Evolutionary conservation across 2,329 filamentous ascomycete genomes (phyloP).

Genomic region (Ceratocystis diversiconidia): DNA sequence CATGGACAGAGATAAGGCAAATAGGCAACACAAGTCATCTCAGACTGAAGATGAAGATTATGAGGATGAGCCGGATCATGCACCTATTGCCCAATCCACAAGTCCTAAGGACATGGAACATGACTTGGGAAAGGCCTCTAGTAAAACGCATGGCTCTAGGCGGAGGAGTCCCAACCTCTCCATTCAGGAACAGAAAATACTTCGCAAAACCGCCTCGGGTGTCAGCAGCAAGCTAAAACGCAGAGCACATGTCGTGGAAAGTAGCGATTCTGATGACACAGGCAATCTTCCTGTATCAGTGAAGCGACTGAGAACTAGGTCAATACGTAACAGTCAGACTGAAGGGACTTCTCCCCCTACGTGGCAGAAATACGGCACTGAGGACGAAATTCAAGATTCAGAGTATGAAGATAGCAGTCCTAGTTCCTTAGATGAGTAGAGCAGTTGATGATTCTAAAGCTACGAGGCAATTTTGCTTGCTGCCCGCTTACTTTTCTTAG

Average conservation of each 20-base stretch:
- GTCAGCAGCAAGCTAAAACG: not conserved
- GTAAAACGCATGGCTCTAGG: not conserved
- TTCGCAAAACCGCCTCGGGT: not conserved
- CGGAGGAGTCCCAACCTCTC: not conserved
- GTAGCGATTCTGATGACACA: not conserved
- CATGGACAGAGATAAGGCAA: conserved; percentile 13
- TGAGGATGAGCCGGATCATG: not conserved
- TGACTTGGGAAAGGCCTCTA: not conserved
- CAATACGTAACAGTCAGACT: too few relatives aligned
- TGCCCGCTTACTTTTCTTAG: not conserved
- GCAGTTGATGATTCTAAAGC: not conserved
- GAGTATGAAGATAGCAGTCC: not conserved
- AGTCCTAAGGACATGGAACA: not conserved
- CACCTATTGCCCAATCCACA: not conserved
- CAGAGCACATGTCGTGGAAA: not conserved
- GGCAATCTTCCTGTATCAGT: not conserved
- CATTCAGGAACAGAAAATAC: not conserved
- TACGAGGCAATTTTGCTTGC: not conserved
- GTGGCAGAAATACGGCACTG: not conserved
- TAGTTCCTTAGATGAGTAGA: not conserved
- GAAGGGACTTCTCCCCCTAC: too few relatives aligned
- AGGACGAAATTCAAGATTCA: conserved; percentile 5
- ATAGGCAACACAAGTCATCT: conserved; percentile 8
- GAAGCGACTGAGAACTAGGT: not conserved
- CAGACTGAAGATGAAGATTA: not conserved